Evolutionary conservation across 2,329 filamentous ascomycete genomes (phyloP).

Genomic region (Chrysoporthe austroafricana): DNA sequence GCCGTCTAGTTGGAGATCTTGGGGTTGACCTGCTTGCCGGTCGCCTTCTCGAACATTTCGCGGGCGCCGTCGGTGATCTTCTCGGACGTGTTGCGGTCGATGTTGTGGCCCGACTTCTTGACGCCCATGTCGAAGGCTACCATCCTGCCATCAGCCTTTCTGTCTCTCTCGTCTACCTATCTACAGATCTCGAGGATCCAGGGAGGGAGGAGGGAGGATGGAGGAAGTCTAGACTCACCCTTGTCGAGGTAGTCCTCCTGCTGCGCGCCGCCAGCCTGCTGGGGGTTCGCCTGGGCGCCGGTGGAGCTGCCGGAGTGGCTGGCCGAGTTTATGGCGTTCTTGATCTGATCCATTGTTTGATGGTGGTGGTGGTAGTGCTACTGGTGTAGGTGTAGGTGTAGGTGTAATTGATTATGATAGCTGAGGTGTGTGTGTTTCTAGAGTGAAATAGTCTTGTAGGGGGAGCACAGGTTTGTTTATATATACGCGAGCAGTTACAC

Average conservation of each 20-base stretch:
- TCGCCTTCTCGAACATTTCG: conserved; percentile 42
- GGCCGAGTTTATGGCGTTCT: conserved; percentile 12
- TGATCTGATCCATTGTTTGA: conserved; percentile 1
- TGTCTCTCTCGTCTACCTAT: too few species aligned
- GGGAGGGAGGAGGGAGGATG: not conserved
- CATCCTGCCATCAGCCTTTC: not conserved
- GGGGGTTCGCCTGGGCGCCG: conserved; percentile 16
- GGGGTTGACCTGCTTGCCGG: conserved; percentile 43
- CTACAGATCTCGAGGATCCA: too few species aligned
- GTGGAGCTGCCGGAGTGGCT: not conserved
- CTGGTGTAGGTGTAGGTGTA: not conserved
- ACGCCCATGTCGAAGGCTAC: conserved; percentile 36
- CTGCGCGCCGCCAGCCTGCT: conserved; percentile 29
- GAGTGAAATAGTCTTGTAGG: not conserved
- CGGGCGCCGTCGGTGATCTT: conserved; percentile 42
- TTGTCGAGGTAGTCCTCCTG: conserved; percentile 41
- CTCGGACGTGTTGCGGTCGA: conserved; percentile 33
- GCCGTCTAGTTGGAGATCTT: conserved; percentile 40
- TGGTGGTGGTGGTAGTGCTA: not conserved
- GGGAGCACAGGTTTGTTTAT: too few species aligned
- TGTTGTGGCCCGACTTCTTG: conserved; percentile 34
- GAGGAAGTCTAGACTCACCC: conserved; percentile 30
- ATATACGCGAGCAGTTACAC: too few species aligned
- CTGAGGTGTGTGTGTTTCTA: not conserved
- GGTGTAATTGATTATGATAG: not conserved